Evolutionary conservation across 2,329 filamentous ascomycete species (phyloP), one percentile per base, ranked within the genome.

Genomic region (Aspergillus sp.): DNA sequence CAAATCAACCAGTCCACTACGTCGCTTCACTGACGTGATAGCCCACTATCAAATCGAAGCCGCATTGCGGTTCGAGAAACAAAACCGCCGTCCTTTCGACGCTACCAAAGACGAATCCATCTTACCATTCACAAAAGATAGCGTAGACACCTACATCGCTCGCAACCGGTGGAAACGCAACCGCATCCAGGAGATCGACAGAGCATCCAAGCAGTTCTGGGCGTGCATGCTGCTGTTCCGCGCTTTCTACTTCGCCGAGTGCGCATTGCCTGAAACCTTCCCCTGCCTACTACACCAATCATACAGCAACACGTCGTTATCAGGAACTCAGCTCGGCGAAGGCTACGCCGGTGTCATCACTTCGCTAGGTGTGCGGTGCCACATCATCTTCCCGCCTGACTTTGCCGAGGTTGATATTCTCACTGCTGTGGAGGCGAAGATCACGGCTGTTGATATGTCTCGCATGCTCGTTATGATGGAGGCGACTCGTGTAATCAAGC

Each of bases 21-120:
- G 81, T 40, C 72, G 81, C 32, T 83, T 77, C 59, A 70, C 68
- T 37, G 81, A 85, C 59, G 71, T 84, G 57, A 69, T 84, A 37
- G 66, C 72, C 8, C 80, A 83, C 57, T 84, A 81, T 72, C 81
- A 85, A 51, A 81, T 83, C 37, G 79, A 83, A 65, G 76, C 79
- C 6, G 79, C 77, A 2, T 53, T 85, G 33, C 75, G 77, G 8
- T 71, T 76, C 48, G 80, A 83, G 61, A 69, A 73, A 8, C 54
- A 62, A 28, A 67, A 69, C 5, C 71, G 72, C 10, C 59, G 61
- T 13, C 66, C 56, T n/a, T 64, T 78, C 26, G 52, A 70, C 38
- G 58, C 57, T 27, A 51, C 53, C 5, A 44, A 53, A 4, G 58
- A 60, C 37, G 44, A 39, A 7, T 49, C 44, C 12, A 56, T 59